A percentile compares a stretch with the other conserved stretches of the same genome.
Conservation (phyloP, 805 yeast species). For the Cyberlindnera nakhonratchasimensis region DNA sequence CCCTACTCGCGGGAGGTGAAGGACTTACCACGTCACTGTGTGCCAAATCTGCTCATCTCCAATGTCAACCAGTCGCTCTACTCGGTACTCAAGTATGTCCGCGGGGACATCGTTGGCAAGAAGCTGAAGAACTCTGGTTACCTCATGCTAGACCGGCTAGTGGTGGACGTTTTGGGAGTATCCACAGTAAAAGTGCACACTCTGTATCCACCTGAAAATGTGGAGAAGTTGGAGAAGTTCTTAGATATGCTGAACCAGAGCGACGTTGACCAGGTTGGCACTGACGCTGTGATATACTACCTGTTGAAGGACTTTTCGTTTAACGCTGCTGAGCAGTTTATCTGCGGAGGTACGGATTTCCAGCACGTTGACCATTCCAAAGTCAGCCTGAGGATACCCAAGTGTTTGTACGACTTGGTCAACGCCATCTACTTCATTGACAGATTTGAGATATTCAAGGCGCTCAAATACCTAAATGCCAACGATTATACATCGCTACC, state of each 20-base stretch:
- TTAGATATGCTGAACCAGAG: conserved; percentile 10
- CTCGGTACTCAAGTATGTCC: conserved; percentile 21
- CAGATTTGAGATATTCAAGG: conserved; percentile 23
- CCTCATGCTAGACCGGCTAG: conserved; percentile 21
- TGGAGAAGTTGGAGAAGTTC: conserved; percentile 17
- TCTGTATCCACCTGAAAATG: conserved; percentile 26
- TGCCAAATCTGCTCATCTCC: conserved; percentile 22
- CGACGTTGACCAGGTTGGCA: conserved; percentile 10
- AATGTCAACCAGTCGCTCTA: conserved; percentile 24
- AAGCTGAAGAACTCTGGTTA: conserved; percentile 14
- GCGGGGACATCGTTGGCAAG: conserved; percentile 21
- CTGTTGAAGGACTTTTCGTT: conserved; percentile 25
- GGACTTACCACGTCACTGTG: conserved; percentile 14
- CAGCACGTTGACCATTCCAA: conserved; percentile 9
- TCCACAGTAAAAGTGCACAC: conserved; percentile 8
- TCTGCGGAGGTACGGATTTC: conserved; percentile 3
- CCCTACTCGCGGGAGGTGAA: conserved; percentile 25
- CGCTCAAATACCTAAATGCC: conserved; percentile 17
- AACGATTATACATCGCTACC: conserved; percentile 8
- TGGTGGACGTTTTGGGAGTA: conserved; percentile 18
- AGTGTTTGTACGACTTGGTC: conserved; percentile 18
- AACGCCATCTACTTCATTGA: conserved; percentile 26
- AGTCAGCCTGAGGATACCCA: conserved; percentile 5
- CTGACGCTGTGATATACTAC: conserved; percentile 23
- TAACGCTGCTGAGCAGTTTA: conserved; percentile 19